Evolutionary conservation across 1,284 basidiomycete species (phyloP), one percentile per base, ranked within the genome.

Genomic region (Cryptococcus amylolentus): DNA sequence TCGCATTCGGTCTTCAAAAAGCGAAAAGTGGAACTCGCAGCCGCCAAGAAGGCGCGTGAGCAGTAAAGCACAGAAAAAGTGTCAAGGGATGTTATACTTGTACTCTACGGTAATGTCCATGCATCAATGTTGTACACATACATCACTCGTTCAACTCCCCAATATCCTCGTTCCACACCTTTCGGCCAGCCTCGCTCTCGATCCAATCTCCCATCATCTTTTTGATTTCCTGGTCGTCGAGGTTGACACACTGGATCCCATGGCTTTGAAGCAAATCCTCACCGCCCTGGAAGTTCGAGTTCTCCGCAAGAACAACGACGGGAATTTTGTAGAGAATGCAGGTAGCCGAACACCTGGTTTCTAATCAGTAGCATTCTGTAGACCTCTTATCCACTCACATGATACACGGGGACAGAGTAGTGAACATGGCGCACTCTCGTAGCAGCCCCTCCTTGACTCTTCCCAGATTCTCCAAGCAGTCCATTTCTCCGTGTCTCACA

Each of bases 71-170:
- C 10, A 8, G 31, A 10, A 35, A 35, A 8, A 10, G 31, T 35
- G 31, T 35, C 31, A 35, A 35, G 31, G 31, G 1, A 35, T 8
- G 31, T 3, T 35, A 0, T 35, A 35, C 23, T 23, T 23, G 31
- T 35, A 35, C 7, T 35, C 10, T 35, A 6, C 10, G 31, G 31
- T 10, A 10, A 35, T 35, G 31, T n/a, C 4, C 12, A 18, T 18
- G 16, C 10, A 26, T 50, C 14, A n/a, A 23, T 20, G 27, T 44
- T 45, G 31, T 45, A 46, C 28, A 51, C 26, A 69, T 69, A 28
- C 70, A 69, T 55, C 70, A 69, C 61, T 72, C 70, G 51, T 66
- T 65, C 70, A 67, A 54, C 54, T 68, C 66, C 26, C 70, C 70
- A 26, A 72, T 72, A 57, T 72, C 70, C 61, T 72, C 70, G 51